Percentiles rank a stretch among this genome's conserved stretches.
These are phyloP conservation scores for Thermomyces lanuginosus DNA, from an alignment of 2,329 filamentous ascomycete species.

Conservation along the genomic window DNA sequence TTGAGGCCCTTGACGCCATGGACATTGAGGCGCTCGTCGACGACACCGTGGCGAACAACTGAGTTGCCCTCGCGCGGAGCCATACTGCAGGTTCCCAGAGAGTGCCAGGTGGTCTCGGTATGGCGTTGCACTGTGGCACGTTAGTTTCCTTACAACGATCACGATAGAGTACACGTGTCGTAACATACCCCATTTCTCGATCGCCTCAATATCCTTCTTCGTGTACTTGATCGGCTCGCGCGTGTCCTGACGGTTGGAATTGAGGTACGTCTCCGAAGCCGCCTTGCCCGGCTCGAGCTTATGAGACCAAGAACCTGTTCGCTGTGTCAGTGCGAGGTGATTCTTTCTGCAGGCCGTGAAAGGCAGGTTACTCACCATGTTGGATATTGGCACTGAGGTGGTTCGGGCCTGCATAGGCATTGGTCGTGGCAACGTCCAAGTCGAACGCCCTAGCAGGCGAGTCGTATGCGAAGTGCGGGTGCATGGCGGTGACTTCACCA, in stretches of 20 bases:
- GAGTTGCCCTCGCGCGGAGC: slow-evolving; percentile 59
- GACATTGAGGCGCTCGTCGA: slow-evolving; percentile 63
- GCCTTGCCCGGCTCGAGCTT: slow-evolving; percentile 41
- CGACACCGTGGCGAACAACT: slow-evolving; percentile 57
- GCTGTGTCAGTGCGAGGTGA: neutral
- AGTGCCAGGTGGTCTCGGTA: slow-evolving; percentile 62
- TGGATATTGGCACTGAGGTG: slow-evolving; percentile 56
- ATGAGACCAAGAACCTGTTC: slow-evolving; percentile 42
- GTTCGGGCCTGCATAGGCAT: slow-evolving; percentile 55
- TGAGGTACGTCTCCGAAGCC: slow-evolving; percentile 37
- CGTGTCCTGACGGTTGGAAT: slow-evolving; percentile 45
- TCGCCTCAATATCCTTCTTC: slow-evolving; percentile 36
- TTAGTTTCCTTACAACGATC: slow-evolving; percentile 2
- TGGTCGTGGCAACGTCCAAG: slow-evolving; percentile 59
- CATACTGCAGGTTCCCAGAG: slow-evolving; percentile 56
- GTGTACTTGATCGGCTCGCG: slow-evolving; percentile 51
- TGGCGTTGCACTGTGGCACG: slow-evolving; percentile 46
- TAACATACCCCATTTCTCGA: slow-evolving; percentile 44
- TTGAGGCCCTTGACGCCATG: slow-evolving; percentile 63
- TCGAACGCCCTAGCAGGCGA: slow-evolving; percentile 54
- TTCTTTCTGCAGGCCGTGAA: too few species aligned
- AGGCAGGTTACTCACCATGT: slow-evolving; percentile 36
- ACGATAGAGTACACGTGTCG: slow-evolving; percentile 3
- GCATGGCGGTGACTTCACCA: slow-evolving; percentile 50
- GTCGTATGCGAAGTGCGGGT: slow-evolving; percentile 57